Evolutionary conservation across 306 rosid genomes (phyloP).

Genomic region (Phaseolus lunatus): DNA sequence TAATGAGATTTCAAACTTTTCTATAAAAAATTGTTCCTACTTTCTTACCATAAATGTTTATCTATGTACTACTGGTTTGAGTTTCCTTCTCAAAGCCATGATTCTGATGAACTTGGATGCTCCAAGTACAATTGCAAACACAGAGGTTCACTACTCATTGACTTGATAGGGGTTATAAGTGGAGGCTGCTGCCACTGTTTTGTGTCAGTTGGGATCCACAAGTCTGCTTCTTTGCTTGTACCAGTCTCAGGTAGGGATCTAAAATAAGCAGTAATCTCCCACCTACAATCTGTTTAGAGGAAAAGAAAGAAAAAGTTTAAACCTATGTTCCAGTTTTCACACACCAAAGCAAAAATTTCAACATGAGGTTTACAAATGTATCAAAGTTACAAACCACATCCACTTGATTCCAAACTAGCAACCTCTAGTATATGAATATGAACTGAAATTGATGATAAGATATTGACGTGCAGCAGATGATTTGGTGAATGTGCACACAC

Average conservation of each 20-base stretch:
- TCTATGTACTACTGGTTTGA: constrained; percentile 1
- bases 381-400: constrained; percentile 20
- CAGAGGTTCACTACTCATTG: constrained; percentile 72
- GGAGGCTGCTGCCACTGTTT: constrained; percentile 90
- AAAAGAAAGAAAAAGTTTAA: constrained; percentile 3
- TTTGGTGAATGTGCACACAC: constrained; percentile 1
- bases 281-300: constrained; percentile 60
- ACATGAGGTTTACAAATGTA: constrained; percentile 28
- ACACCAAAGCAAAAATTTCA: constrained; percentile 34
- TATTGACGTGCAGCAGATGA: constrained; percentile 12
- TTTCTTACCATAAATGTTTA: constrained; percentile 35
- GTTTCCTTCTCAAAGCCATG: constrained; percentile 50
- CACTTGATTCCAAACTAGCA: constrained; percentile 39
- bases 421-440: not conserved
- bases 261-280: constrained; percentile 86
- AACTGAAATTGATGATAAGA: constrained; percentile 23
- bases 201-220: constrained; percentile 81
- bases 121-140: constrained; percentile 84
- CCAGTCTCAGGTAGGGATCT: constrained; percentile 64
- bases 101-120: constrained; percentile 74
- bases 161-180: constrained; percentile 72
- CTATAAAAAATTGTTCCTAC: not conserved
- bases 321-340: not conserved
- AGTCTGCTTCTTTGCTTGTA: constrained; percentile 65
- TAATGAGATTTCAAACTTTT: constrained; percentile 1